Conservation (phyloP, 2,329 filamentous ascomycete genomes). For the Sporothrix mexicana region DNA sequence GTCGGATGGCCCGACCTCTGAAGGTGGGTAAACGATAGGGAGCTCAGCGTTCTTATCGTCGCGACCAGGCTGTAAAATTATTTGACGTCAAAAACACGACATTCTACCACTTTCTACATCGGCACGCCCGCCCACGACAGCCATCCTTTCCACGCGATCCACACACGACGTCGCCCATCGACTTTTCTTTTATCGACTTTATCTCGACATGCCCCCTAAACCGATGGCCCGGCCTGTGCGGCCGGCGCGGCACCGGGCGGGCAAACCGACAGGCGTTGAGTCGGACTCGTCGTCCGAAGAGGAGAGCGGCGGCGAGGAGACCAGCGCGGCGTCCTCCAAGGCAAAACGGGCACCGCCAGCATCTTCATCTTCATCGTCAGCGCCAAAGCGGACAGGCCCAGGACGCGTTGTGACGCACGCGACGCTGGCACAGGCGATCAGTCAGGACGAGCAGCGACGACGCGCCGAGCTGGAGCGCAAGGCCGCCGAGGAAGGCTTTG, state of each 20-base stretch:
- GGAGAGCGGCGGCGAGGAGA: constrained; percentile 49
- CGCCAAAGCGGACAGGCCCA: constrained; percentile 63
- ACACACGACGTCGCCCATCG: not conserved
- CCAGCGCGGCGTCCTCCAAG: constrained; percentile 48
- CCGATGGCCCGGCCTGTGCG: constrained; percentile 92
- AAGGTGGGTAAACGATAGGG: not conserved
- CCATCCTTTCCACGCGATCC: not conserved
- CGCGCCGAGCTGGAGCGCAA: constrained; percentile 53
- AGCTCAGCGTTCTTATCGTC: not conserved
- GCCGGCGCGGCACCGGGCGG: constrained; percentile 82
- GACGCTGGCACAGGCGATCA: constrained; percentile 34
- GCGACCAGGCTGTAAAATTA: not conserved
- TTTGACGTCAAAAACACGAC: not conserved
- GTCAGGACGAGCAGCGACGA: constrained; percentile 52
- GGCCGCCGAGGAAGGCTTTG: constrained; percentile 67
- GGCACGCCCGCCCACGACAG: not conserved
- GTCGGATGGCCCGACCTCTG: not conserved
- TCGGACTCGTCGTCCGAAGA: constrained; percentile 58
- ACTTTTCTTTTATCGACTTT: not conserved
- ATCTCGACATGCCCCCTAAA: constrained; percentile 66
- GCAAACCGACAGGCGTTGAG: constrained; percentile 70
- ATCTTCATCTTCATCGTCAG: constrained; percentile 39
- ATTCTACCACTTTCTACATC: not conserved
- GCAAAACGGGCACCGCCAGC: constrained; percentile 37
- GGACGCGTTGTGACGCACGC: constrained; percentile 55